Conservation (phyloP, 768 basidiomycete genomes). For the Sistotremastrum niveocremeum region DNA sequence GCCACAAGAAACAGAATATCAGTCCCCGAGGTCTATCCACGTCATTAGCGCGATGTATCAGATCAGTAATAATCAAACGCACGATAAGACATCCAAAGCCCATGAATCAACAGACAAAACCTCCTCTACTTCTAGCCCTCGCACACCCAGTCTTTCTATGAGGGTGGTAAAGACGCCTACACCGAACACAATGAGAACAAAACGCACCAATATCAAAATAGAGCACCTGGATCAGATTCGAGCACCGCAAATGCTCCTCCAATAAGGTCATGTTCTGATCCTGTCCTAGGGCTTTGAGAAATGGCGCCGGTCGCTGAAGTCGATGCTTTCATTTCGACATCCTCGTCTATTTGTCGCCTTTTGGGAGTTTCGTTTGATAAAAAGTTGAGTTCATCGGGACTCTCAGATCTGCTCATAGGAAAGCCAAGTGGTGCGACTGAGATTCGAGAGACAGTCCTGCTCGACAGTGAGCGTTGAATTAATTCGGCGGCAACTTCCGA, state of each 20-base stretch:
- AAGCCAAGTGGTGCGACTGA: no score
- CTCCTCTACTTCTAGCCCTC: constrained; percentile 40
- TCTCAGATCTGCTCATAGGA: no score
- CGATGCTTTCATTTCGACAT: no score
- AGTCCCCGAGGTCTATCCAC: constrained; percentile 34
- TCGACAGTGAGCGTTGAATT: no score
- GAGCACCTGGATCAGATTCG: constrained; percentile 30
- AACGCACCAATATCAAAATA: neutral
- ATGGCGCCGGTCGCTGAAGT: no score
- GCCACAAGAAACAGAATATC: constrained; percentile 51
- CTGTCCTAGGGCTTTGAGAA: no score
- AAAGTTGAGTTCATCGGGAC: no score
- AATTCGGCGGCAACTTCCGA: no score
- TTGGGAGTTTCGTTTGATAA: no score
- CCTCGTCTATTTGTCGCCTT: no score
- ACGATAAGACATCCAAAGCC: constrained; percentile 40
- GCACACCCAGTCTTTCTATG: constrained; percentile 38
- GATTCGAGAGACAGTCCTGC: no score
- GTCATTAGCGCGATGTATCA: no score
- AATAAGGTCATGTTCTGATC: constrained; percentile 28
- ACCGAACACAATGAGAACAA: neutral
- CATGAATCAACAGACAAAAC: constrained; percentile 51
- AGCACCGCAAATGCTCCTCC: constrained; percentile 53
- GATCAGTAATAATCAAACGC: neutral
- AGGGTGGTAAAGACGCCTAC: constrained; percentile 47